phyloP scores from a whole-genome alignment of 2,329 filamentous ascomycete genomes.

The Diplocarpon mali region DNA sequence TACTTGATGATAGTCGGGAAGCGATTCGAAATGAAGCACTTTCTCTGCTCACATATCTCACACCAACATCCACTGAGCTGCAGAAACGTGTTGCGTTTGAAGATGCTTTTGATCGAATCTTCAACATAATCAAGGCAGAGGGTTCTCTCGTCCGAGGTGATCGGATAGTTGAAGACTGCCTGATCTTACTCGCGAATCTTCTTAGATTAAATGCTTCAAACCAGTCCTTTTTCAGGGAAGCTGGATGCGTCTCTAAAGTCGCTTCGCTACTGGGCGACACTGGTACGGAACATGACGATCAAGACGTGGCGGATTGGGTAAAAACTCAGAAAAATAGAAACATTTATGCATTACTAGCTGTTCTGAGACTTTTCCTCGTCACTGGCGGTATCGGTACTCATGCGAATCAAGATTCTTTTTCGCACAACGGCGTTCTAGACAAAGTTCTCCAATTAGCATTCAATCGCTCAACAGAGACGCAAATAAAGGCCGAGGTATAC shows the following conservation, averaged over 20 bases:
- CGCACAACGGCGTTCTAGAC: constrained; percentile 69
- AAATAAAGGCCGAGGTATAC: constrained; percentile 69
- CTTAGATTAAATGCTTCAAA: constrained; percentile 81
- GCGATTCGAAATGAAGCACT: constrained; percentile 82
- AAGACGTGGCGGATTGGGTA: constrained; percentile 60
- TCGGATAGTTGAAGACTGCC: constrained; percentile 81
- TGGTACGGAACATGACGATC: constrained; percentile 42
- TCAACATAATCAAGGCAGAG: constrained; percentile 70
- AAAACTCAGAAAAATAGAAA: constrained; percentile 77
- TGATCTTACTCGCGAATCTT: constrained; percentile 83
- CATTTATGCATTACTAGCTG: constrained; percentile 76
- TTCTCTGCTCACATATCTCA: constrained; percentile 77
- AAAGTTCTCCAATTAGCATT: constrained; percentile 78
- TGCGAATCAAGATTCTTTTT: constrained; percentile 78
- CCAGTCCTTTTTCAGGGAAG: constrained; percentile 87
- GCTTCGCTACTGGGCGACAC: constrained; percentile 55
- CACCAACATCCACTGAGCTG: constrained; percentile 74
- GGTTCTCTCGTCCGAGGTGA: constrained; percentile 75
- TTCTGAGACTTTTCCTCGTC: constrained; percentile 77
- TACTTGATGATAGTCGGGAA: constrained; percentile 76
- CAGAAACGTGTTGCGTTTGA: constrained; percentile 95
- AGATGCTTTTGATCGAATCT: constrained; percentile 81
- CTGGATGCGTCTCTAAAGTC: constrained; percentile 66
- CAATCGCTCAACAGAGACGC: constrained; percentile 55
- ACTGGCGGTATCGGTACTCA: constrained; percentile 69